Evolutionary conservation across 169 alveolate species (phyloP), one percentile per base, ranked within the genome.

Genomic region (Plasmodium yoelii): DNA sequence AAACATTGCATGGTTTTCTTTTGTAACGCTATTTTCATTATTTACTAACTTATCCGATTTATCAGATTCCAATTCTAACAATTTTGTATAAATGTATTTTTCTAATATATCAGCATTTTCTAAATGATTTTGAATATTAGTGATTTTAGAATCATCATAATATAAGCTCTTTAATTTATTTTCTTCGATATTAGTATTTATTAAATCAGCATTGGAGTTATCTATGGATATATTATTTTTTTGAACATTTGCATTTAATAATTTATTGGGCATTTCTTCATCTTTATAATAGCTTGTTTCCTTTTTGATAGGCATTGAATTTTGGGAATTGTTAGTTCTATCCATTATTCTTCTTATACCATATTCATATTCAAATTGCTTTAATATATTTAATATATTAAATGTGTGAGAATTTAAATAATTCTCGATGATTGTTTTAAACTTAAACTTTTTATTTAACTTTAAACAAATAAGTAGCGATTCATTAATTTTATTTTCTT

Each of bases 321-420:
- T n/a, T 3, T 10, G 1, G 15, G n/a, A 26, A 55, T 71, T 10
- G 1, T 39, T 24, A 15, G 26, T 55, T 51, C 26, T 77, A 24
- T 80, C 53, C n/a, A 44, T 55, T 53, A 80, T 65, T 49, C 47
- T 65, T 44, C 47, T 80, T 12, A 80, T 28, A 55, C 82, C 90
- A 80, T 80, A 80, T 34, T 80, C 90, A 55, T 80, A 26, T 12
- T 80, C 72, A 34, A 65, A 84, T 44, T 84, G 59, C 44, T 84
- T 68, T 10, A 84, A 44, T 42, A 84, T 71, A 51, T 84, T 46
- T 64, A 84, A 69, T 56, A 84, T 84, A 18, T 86, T 55, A 61
- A 84, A 84, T 22, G 87, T 84, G 12, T 84, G 69, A 57, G n/a
- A 39, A 84, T 84, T 84, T 84, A 84, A 63, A 84, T 84, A 84